Evolutionary conservation across 2,329 filamentous ascomycete genomes (phyloP).

Genomic region (Juglanconis oblonga): DNA sequence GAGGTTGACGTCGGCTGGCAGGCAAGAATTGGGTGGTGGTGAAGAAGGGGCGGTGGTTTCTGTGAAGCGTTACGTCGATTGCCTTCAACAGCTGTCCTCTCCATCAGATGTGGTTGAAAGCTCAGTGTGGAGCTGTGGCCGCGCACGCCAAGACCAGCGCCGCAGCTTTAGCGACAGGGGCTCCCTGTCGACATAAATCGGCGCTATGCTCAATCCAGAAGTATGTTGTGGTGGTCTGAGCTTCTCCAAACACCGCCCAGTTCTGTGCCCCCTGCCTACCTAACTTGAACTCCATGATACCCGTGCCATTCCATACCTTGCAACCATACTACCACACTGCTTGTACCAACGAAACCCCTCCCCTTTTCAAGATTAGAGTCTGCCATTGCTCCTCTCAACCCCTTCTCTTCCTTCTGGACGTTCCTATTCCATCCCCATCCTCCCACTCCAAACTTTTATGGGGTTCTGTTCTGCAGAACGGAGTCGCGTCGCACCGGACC

Average conservation of each 20-base stretch:
- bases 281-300: background rate
- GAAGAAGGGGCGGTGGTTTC: background rate
- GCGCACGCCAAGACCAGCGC: slow-evolving; percentile 6
- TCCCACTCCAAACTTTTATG: background rate
- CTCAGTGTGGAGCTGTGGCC: slow-evolving; percentile 10
- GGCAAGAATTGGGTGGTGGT: background rate
- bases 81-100: slow-evolving; percentile 5
- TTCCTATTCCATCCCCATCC: background rate
- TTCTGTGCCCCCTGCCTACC: background rate
- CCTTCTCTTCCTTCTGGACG: background rate
- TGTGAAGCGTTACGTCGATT: background rate
- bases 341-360: too few species aligned
- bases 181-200: background rate
- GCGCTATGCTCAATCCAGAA: slow-evolving; percentile 1
- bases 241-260: background rate
- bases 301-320: background rate
- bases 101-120: too few species aligned
- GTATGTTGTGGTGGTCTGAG: slow-evolving; percentile 3
- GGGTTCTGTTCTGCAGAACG: slow-evolving; percentile 23
- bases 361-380: background rate
- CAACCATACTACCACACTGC: background rate
- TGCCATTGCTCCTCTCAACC: background rate
- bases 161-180: background rate
- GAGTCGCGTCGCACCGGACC: slow-evolving; percentile 25
- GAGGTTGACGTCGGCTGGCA: slow-evolving; percentile 5